Base-by-base conservation (phyloP, 306 rosid species). In the Luffa acutangula region DNA sequence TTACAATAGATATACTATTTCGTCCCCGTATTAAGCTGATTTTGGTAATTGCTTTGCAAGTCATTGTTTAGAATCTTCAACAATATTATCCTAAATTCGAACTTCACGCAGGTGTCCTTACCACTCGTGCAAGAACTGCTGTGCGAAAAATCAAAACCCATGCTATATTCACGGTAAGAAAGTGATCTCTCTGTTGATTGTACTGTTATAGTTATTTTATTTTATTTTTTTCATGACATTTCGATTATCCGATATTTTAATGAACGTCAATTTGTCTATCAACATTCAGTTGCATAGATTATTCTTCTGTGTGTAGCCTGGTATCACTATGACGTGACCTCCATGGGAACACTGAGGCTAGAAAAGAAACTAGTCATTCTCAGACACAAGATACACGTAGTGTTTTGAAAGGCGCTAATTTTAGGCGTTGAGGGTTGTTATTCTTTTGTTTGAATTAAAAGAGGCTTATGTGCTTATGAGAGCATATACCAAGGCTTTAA, bases 41-140 rank as follows among this genome's bases (percentile, higher is more conserved):
- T 36, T 70, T 20, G 53, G 11, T 43, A 45, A 45, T 36, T 67
- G 58, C 20, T 11, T 76, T 73, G 37, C 69, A 18, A 58, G 39
- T 14, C 46, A 0, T 53, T 25, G 15, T 34, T 75, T 36, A 11
- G 18, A 53, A 53, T 53, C 18, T 54, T n/a, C 42, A 9, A 7
- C 48, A 17, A 75, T 41, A 3, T 39, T 75, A 18, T 75, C 15
- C 49, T 76, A 34, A 76, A 9, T 13, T n/a, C 11, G n/a, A 57
- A 36, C 2, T 11, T 70, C 7, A 2, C 58, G 85, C 88, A 93
- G 98, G 89, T 95, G 97, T 76, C 99, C 99, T 5, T 95, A 83
- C 52, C 95, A 95, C 81, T 84, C 83, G 21, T 95, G 99, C 91
- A 95, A 95, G 89, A 93, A 93, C 87, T 95, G 97, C 87, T 95